Evolutionary conservation across 306 rosid species (phyloP), one percentile per base, ranked within the genome.

Genomic region (Cicer arietinum): DNA sequence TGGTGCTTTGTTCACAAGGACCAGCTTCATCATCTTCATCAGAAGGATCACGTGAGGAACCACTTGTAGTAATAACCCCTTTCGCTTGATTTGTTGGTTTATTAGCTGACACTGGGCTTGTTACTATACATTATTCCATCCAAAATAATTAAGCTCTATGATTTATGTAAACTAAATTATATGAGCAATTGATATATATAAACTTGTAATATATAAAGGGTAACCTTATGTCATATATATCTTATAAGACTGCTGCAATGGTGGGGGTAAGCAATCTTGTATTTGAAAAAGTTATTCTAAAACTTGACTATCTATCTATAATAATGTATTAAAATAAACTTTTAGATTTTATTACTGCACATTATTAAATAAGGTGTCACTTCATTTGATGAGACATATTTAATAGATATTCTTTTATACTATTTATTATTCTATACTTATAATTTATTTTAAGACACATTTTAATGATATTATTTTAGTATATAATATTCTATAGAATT

Each of bases 21-120:
- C 89, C 95, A 13, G 83, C 85, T 85, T 85, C 97, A 67, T 93
- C 93, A 70, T 89, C 92, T 44, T 88, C 99, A 53, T 92, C 96
- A 10, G 98, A 92, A 13, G 70, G 91, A 1, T 94, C 98, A 52
- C 72, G 72, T 22, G 97, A 91, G 35, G 97, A 90, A 60, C 93
- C 96, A 70, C 97, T 89, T 18, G 88, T 67, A 10, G 56, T 72
- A 43, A 56, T 84, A 1, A 46, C 20, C 77, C 86, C 93, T 81
- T 82, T 85, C 42, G 76, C 79, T 77, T 84, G 89, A 80, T 83
- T 84, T 52, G 86, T 69, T 62, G 89, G 87, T 75, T 90, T 84
- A 77, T 84, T 86, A 6, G 87, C 87, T 8, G 96, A 91, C 52
- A 86, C 72, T 18, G 97, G 97, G 50, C 96, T 90, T 1, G 57